These are phyloP conservation scores for Sarcomyxa edulis DNA, from an alignment of 768 basidiomycete species.

Conservation along the genomic window DNA sequence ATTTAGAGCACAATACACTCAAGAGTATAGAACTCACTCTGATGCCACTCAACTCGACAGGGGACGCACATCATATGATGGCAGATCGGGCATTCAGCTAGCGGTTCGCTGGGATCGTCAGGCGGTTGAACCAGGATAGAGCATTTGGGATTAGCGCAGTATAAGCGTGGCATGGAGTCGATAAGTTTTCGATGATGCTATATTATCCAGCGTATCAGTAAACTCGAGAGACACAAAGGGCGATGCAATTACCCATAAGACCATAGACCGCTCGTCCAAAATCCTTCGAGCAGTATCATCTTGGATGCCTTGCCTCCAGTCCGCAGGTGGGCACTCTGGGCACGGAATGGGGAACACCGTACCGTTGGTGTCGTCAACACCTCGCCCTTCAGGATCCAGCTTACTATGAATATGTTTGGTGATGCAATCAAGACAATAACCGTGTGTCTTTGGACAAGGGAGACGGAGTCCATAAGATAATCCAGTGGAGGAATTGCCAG, in stretches of 20 bases:
- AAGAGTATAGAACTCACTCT: slow-evolving; percentile 14
- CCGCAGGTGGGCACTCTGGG: slow-evolving; percentile 26
- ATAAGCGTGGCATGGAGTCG: slow-evolving; percentile 26
- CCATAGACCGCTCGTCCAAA: slow-evolving; percentile 25
- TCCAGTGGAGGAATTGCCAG: slow-evolving; percentile 27
- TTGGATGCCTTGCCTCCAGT: slow-evolving; percentile 27
- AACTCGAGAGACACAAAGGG: not conserved
- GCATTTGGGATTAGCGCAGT: slow-evolving; percentile 32
- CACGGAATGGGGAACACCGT: slow-evolving; percentile 32
- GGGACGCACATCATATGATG: slow-evolving; percentile 25
- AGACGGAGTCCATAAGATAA: slow-evolving; percentile 27
- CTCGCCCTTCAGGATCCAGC: slow-evolving; percentile 27
- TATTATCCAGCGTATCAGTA: not conserved
- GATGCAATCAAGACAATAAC: slow-evolving; percentile 30
- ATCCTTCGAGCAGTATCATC: slow-evolving; percentile 27
- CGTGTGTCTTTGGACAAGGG: slow-evolving; percentile 27
- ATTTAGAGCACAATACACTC: too few species aligned
- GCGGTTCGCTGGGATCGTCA: slow-evolving; percentile 25
- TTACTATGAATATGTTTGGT: slow-evolving; percentile 27
- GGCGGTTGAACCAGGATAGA: slow-evolving; percentile 28
- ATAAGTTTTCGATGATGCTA: slow-evolving; percentile 31
- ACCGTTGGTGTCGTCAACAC: slow-evolving; percentile 17
- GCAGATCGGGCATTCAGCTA: slow-evolving; percentile 29
- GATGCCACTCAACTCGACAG: slow-evolving; percentile 29
- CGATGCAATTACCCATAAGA: slow-evolving; percentile 29